Conservation (phyloP, 2,329 filamentous ascomycete species). For the Cordyceps cateniannulata region DNA sequence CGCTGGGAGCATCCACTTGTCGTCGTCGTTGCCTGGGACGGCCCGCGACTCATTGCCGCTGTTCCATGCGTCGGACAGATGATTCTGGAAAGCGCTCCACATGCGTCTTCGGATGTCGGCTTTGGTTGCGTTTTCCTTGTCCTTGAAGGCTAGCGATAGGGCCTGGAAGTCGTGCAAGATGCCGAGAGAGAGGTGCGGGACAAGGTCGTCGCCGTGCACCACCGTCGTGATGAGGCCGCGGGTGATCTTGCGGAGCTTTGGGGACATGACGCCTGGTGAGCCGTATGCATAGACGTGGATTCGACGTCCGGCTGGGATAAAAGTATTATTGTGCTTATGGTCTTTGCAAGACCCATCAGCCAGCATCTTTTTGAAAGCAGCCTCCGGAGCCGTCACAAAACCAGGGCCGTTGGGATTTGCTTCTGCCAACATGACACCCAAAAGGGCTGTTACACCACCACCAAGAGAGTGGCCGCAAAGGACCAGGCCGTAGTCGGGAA, state of each 20-base stretch:
- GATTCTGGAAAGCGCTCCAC: slow-evolving; percentile 58
- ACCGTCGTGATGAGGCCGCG: slow-evolving; percentile 69
- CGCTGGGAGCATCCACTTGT: slow-evolving; percentile 62
- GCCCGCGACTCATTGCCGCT: slow-evolving; percentile 23
- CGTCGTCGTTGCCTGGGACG: slow-evolving; percentile 45
- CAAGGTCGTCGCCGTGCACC: slow-evolving; percentile 66
- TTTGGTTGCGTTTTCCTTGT: slow-evolving; percentile 61
- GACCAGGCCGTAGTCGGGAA: slow-evolving; percentile 63
- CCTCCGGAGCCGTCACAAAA: slow-evolving; percentile 55
- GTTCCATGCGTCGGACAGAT: slow-evolving; percentile 56
- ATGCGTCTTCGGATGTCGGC: slow-evolving; percentile 60
- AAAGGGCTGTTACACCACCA: slow-evolving; percentile 61
- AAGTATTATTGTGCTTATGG: slow-evolving; percentile 30
- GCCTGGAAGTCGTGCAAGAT: slow-evolving; percentile 70
- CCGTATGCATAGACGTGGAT: slow-evolving; percentile 79
- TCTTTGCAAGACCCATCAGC: slow-evolving; percentile 24
- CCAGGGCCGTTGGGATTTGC: slow-evolving; percentile 48
- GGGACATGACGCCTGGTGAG: slow-evolving; percentile 65
- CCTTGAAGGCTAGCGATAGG: slow-evolving; percentile 65
- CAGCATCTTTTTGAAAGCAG: slow-evolving; percentile 34
- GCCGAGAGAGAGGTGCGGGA: slow-evolving; percentile 67
- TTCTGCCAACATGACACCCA: slow-evolving; percentile 65
- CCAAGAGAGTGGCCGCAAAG: slow-evolving; percentile 65
- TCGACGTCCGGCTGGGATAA: slow-evolving; percentile 59
- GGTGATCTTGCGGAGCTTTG: slow-evolving; percentile 62